Base-by-base conservation (phyloP, 2,329 filamentous ascomycete species). In the Cercospora sesami region DNA sequence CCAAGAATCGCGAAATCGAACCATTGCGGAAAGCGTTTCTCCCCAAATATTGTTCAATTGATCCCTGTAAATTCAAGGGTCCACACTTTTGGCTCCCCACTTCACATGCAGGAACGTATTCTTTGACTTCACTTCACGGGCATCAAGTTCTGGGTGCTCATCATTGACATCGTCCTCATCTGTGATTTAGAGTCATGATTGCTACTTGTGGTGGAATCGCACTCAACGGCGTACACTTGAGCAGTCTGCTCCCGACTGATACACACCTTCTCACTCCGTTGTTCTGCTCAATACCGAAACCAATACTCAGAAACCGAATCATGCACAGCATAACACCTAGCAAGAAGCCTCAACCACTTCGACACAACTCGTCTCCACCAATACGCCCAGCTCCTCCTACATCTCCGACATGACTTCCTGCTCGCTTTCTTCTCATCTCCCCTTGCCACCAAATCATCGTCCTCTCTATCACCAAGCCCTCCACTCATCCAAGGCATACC, bases 31-130 rank as follows among this genome's bases (percentile, higher is more conserved):
- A 33, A 59, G 55, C n/a, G 10, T 31, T 18, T 30, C 55, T 33
- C 28, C 16, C 55, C 55, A 59, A 59, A 59, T 59, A 59, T 59
- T 59, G 55, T 59, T 59, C 55, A 36, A 42, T 6, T 30, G 30
- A 59, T 36, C 55, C 55, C 55, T 59, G 55, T 59, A 16, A 36
- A 59, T 33, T 31, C 55, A 31, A 59, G 55, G 55, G 55, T 59
- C 55, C 55, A 23, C 21, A 10, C 10, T n/a, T 31, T 36, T 18
- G 55, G 55, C 55, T 58, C 55, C 55, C 30, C 55, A 33, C 55
- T 59, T 31, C 55, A 58, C 55, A 59, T 59, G 55, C 55, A 59
- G 55, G 55, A 59, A 59, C 30, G 55, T 10, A 9, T 59, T 59
- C 55, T 59, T 36, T 23, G 30, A 59, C 55, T 59, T 59, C 28